Conservation (phyloP, 78 protist species). For the Dictyostelium citrinum region DNA sequence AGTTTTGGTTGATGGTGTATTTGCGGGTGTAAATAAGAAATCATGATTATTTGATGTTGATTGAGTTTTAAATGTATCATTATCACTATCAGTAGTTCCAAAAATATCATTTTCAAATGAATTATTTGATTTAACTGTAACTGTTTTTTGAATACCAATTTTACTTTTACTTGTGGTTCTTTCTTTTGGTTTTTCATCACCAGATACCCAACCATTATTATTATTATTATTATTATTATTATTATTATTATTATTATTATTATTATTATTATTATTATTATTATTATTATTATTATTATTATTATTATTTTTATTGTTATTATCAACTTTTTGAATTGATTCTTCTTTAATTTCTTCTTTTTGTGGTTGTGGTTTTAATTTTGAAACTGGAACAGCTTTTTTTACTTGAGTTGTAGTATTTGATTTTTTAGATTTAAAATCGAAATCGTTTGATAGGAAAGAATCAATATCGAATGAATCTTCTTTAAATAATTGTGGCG, state of each 20-base stretch:
- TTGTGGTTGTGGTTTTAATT: background rate
- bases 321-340: background rate
- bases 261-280: background rate
- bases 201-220: background rate
- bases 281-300: background rate
- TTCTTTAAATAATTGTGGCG: background rate
- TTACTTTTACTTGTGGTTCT: background rate
- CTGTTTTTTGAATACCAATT: background rate
- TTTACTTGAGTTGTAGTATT: background rate
- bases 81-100: background rate
- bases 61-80: background rate
- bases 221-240: background rate
- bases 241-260: background rate
- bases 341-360: background rate
- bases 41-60: background rate
- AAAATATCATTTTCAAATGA: slow-evolving; percentile 5
- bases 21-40: background rate
- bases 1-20: background rate
- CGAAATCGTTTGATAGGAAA: background rate
- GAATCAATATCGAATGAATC: background rate
- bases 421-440: background rate
- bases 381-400: background rate
- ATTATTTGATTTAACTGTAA: background rate
- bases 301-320: too few relatives aligned
- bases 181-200: background rate